phyloP scores from a whole-genome alignment of 306 rosid genomes.

The Quercus aquifolioides region DNA sequence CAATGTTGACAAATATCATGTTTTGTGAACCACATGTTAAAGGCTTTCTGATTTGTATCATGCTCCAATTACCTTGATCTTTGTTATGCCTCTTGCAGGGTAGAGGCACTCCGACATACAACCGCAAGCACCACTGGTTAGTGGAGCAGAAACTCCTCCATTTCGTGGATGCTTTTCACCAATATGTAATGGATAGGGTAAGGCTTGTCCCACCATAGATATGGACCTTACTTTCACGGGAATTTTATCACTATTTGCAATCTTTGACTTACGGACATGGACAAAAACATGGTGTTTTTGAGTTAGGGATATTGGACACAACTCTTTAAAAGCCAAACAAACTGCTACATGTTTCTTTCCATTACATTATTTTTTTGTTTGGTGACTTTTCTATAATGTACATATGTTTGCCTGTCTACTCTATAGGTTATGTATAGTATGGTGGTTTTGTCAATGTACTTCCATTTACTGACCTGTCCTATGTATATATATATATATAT shows the following conservation, averaged over 20 bases:
- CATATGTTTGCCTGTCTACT: too few species aligned
- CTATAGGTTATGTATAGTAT: background rate
- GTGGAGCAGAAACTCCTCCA: conserved; percentile 98
- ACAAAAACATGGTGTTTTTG: background rate
- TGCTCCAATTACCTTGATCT: conserved; percentile 6
- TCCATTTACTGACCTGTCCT: background rate
- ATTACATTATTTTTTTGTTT: background rate
- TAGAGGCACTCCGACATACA: conserved; percentile 51
- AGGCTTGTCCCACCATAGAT: conserved; percentile 17
- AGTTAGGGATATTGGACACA: background rate
- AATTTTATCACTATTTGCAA: background rate
- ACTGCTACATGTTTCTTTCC: background rate
- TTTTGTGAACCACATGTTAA: conserved; percentile 2
- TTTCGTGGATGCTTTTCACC: conserved; percentile 98
- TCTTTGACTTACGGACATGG: background rate
- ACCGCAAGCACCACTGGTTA: conserved; percentile 78
- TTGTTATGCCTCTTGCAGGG: conserved; percentile 56
- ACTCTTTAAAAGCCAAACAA: background rate
- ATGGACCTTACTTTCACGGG: conserved; percentile 12
- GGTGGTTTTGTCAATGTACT: background rate
- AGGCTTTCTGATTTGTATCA: conserved; percentile 4
- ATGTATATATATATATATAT: background rate
- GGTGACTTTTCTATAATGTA: background rate
- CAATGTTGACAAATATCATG: conserved; percentile 2
- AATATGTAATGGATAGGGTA: conserved; percentile 98